Conservation (phyloP, 805 yeast species). For the Brettanomyces naardenensis region DNA sequence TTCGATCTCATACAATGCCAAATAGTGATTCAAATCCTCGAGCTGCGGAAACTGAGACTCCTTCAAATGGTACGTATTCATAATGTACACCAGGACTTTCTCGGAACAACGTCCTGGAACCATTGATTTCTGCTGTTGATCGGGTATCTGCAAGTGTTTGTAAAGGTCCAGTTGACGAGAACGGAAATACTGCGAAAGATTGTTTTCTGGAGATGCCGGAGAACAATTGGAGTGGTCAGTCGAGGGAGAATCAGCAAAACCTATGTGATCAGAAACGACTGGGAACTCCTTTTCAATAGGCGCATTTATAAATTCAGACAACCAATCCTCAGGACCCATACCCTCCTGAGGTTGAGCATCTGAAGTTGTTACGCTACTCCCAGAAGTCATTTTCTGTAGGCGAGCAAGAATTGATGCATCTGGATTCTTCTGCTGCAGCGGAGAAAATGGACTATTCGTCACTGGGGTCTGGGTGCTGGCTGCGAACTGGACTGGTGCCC, state of each 20-base stretch:
- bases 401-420: neutral
- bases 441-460: neutral
- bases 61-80: conserved; percentile 43
- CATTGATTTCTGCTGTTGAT: conserved; percentile 21
- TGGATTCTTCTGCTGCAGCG: neutral
- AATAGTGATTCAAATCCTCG: conserved; percentile 69
- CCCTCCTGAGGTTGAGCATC: neutral
- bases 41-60: conserved; percentile 64
- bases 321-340: conserved; percentile 39
- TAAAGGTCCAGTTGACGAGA: conserved; percentile 61
- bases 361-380: neutral
- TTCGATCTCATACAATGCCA: conserved; percentile 65
- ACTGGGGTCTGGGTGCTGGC: neutral
- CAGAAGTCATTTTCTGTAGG: neutral
- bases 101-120: conserved; percentile 36
- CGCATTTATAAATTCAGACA: conserved; percentile 60
- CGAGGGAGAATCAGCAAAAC: conserved; percentile 40
- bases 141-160: conserved; percentile 31
- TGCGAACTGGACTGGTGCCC: neutral
- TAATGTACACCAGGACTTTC: conserved; percentile 45
- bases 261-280: conserved; percentile 46
- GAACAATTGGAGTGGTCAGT: conserved; percentile 15
- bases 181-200: conserved; percentile 54
- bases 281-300: conserved; percentile 57
- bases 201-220: conserved; percentile 22